Percentiles rank a stretch among this genome's conserved stretches.
These are phyloP conservation scores for Rhizopogon vesiculosus DNA, from an alignment of 768 basidiomycete genomes.

Conservation along the genomic window DNA sequence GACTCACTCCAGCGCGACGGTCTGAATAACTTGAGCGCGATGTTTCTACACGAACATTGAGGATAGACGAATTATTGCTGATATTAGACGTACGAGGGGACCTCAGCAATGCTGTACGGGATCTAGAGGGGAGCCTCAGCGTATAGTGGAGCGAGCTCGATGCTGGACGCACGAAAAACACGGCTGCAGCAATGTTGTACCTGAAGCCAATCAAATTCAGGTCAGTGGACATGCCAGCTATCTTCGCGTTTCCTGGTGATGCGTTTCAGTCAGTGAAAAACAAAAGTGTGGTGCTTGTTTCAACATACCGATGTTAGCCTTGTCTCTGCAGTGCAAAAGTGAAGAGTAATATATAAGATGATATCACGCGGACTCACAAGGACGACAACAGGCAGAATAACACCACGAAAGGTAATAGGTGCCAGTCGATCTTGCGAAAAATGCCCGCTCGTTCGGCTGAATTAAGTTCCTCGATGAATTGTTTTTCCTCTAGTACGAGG, in stretches of 20 bases:
- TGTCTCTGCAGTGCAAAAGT: constrained; percentile 25
- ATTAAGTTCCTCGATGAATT: constrained; percentile 1
- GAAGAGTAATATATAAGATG: not conserved
- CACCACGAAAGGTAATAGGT: constrained; percentile 41
- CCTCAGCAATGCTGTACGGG: constrained; percentile 32
- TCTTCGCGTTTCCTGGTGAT: constrained; percentile 33
- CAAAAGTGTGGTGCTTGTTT: not conserved
- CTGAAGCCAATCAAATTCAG: constrained; percentile 28
- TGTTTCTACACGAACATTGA: constrained; percentile 25
- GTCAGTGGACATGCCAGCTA: constrained; percentile 40
- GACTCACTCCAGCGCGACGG: constrained; percentile 31
- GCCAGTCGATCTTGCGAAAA: constrained; percentile 39
- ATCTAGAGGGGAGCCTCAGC: constrained; percentile 14
- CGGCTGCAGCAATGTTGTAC: constrained; percentile 33
- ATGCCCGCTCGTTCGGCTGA: constrained; percentile 20
- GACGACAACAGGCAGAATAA: constrained; percentile 42
- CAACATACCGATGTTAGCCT: constrained; percentile 39
- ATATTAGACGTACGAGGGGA: constrained; percentile 29
- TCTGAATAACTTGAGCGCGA: constrained; percentile 29
- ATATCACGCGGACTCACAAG: constrained; percentile 28
- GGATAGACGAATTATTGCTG: not conserved
- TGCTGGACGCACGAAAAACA: constrained; percentile 29
- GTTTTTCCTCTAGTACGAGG: not conserved
- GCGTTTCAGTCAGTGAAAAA: not conserved
- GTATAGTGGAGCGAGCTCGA: not conserved